phyloP scores from a whole-genome alignment of 2,329 filamentous ascomycete genomes.

The Diaporthe citrichinensis region DNA sequence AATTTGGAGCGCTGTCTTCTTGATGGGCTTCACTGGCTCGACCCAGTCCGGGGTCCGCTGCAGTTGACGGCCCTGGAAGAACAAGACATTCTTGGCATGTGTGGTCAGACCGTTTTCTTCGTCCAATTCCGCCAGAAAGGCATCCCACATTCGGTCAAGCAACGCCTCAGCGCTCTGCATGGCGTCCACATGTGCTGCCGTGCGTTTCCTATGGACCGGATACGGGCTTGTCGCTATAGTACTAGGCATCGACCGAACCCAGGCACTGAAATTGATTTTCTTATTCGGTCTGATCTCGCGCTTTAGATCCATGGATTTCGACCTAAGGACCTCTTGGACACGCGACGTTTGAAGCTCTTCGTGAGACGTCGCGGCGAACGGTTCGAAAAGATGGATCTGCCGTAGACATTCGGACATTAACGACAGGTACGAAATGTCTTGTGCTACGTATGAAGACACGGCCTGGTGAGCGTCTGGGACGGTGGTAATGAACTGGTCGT shows the following conservation, averaged over 20 bases:
- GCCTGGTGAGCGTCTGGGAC: background rate
- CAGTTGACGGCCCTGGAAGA: background rate
- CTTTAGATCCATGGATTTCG: too few species aligned
- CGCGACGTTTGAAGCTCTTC: background rate
- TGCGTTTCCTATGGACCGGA: background rate
- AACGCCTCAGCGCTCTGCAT: background rate
- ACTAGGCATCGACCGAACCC: background rate
- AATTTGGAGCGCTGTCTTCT: too few species aligned
- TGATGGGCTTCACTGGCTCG: background rate
- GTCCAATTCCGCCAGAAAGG: background rate
- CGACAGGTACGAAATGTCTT: background rate
- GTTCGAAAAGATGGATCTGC: constrained; percentile 1
- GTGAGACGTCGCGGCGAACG: background rate
- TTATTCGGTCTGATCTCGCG: rapidly evolving
- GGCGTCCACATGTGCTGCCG: background rate
- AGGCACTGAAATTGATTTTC: background rate
- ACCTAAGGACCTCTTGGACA: too few species aligned
- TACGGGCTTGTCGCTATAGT: background rate
- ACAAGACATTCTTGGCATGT: background rate
- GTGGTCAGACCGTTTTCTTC: background rate
- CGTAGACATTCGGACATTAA: constrained; percentile 1
- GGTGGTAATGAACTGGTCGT: background rate
- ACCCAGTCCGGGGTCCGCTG: constrained; percentile 4
- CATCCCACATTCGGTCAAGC: background rate
- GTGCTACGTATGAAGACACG: background rate